Evolutionary conservation across 2,329 filamentous ascomycete genomes (phyloP).

Genomic region (Monosporascus sp.): DNA sequence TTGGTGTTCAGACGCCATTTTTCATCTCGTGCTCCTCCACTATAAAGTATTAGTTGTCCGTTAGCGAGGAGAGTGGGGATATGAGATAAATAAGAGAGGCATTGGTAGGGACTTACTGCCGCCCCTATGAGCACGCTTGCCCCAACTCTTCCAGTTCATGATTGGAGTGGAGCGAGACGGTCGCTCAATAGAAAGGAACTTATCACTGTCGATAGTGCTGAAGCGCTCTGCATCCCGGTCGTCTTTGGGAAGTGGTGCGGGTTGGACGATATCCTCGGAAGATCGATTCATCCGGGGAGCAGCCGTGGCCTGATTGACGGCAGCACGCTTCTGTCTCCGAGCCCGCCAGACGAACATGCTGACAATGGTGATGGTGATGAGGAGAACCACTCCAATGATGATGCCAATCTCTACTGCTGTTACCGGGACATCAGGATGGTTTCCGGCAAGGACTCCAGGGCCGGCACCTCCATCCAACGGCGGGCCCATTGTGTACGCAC

Average conservation of each 20-base stretch:
- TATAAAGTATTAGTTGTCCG: background rate
- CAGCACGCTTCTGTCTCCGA: background rate
- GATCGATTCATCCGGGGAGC: background rate
- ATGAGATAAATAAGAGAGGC: background rate
- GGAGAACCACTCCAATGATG: slow-evolving; percentile 1
- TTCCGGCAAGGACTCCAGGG: slow-evolving; percentile 2
- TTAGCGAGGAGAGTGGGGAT: background rate
- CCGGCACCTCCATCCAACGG: background rate
- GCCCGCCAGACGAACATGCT: slow-evolving; percentile 2
- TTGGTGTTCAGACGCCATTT: background rate
- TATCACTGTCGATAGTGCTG: background rate
- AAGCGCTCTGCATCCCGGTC: background rate
- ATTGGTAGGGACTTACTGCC: background rate
- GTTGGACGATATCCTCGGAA: background rate
- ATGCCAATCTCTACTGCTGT: slow-evolving; percentile 1
- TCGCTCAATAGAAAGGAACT: background rate
- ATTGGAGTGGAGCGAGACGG: background rate
- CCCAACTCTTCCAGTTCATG: background rate
- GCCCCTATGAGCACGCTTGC: background rate
- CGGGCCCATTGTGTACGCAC: background rate
- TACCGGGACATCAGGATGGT: background rate
- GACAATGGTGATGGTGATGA: background rate
- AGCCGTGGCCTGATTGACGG: background rate
- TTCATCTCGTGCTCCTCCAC: background rate
- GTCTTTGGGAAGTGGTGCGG: background rate